Conservation (phyloP, 805 yeast species). For the Brettanomyces custersianus region DNA sequence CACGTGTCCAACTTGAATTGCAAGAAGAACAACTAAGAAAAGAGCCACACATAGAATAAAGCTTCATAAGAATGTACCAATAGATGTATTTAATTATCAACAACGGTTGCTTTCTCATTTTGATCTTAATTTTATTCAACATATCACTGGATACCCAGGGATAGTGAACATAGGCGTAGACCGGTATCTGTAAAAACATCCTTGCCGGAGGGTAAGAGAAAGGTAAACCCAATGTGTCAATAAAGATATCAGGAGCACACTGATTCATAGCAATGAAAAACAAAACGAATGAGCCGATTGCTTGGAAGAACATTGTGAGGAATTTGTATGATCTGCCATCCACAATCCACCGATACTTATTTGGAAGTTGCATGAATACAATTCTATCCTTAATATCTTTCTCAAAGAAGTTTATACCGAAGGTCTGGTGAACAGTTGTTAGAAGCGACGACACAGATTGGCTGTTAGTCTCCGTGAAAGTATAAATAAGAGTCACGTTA, state of each 20-base stretch:
- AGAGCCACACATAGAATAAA: constrained; percentile 60
- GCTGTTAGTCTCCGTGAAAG: constrained; percentile 18
- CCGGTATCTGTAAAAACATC: constrained; percentile 55
- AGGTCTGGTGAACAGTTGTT: constrained; percentile 15
- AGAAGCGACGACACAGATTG: constrained; percentile 19
- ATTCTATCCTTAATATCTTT: constrained; percentile 18
- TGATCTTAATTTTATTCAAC: constrained; percentile 49
- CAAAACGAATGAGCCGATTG: constrained; percentile 65
- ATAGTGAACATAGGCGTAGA: constrained; percentile 86
- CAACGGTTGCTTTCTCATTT: constrained; percentile 4
- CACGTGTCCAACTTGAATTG: constrained; percentile 88
- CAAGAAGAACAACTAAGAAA: constrained; percentile 59
- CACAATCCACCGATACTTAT: constrained; percentile 40
- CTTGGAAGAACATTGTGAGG: constrained; percentile 81
- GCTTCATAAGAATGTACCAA: constrained; percentile 59
- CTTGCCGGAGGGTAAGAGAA: constrained; percentile 67
- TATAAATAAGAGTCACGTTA: constrained; percentile 61
- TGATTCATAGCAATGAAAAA: constrained; percentile 61
- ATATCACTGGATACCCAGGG: constrained; percentile 87
- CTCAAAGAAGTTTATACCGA: constrained; percentile 21
- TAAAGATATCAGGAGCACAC: constrained; percentile 79
- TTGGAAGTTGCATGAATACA: constrained; percentile 23
- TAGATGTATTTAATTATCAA: constrained; percentile 40
- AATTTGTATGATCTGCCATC: constrained; percentile 68
- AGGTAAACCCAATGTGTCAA: constrained; percentile 93